A percentile compares a stretch with the other conserved stretches of the same genome.
Evolutionary conservation across 441 rosid genomes (phyloP).

Genomic region (Flueggea neowawraea): DNA sequence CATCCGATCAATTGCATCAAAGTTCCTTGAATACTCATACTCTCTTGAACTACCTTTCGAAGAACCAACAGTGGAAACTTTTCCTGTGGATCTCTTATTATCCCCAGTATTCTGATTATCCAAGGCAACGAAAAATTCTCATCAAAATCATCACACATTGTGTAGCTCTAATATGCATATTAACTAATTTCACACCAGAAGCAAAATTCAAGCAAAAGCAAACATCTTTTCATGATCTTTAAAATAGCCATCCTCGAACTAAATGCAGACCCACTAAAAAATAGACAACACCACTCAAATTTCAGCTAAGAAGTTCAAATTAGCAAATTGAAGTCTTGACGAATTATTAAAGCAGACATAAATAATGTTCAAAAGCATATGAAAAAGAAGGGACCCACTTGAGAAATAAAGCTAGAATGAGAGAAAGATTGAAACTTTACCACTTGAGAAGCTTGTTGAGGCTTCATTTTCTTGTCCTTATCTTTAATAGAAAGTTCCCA

Average conservation of each 20-base stretch:
- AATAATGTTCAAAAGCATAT: too few relatives aligned
- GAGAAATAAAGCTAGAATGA: not conserved
- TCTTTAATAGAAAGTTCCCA: conserved; percentile 73
- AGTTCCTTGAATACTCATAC: conserved; percentile 35
- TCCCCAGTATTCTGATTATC: conserved; percentile 20
- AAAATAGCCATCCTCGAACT: too few relatives aligned
- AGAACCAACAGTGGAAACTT: conserved; percentile 17
- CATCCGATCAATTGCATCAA: conserved; percentile 34
- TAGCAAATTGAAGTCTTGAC: too few relatives aligned
- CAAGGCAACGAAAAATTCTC: not conserved
- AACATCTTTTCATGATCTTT: too few relatives aligned
- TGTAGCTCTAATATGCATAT: not conserved
- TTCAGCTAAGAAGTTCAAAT: too few relatives aligned
- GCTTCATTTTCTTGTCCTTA: conserved; percentile 60
- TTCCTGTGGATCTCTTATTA: conserved; percentile 25
- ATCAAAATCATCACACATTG: not conserved
- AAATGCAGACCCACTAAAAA: too few relatives aligned
- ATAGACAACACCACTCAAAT: too few relatives aligned
- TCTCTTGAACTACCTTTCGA: conserved; percentile 18
- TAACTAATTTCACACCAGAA: not conserved
- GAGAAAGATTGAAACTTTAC: conserved; percentile 21
- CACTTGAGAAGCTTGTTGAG: conserved; percentile 31
- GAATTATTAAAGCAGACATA: too few relatives aligned
- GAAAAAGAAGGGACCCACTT: too few relatives aligned
- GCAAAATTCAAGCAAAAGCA: too few relatives aligned